A percentile compares a stretch with the other conserved stretches of the same genome.
Conservation (phyloP, 768 basidiomycete genomes). For the Suillus hirtellus region DNA sequence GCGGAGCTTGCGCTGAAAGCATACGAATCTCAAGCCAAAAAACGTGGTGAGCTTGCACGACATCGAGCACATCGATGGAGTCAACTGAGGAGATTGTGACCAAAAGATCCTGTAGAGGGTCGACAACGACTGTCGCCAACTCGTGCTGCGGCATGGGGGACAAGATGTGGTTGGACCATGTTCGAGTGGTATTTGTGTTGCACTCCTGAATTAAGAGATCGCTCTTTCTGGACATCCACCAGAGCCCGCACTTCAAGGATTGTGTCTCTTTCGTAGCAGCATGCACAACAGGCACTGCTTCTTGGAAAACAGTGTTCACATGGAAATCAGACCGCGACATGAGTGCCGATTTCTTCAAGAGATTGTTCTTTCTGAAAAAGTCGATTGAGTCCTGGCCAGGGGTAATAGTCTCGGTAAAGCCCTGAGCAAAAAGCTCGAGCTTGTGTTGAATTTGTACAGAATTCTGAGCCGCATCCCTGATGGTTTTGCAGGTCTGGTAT, state of each 20-base stretch:
- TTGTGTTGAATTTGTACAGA: not conserved
- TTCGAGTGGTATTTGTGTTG: not conserved
- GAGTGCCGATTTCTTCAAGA: not conserved
- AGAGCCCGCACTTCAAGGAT: not conserved
- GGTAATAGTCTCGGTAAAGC: not conserved
- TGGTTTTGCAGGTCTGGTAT: not conserved
- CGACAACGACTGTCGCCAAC: not conserved
- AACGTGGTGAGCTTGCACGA: not conserved
- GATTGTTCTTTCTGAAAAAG: not conserved
- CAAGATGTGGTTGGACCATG: not conserved
- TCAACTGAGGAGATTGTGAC: not conserved
- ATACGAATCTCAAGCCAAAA: not conserved
- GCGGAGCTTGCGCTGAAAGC: not conserved
- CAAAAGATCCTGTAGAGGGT: constrained; percentile 1
- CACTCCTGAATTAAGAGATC: not conserved
- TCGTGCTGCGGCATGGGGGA: too few relatives aligned
- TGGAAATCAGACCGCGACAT: not conserved
- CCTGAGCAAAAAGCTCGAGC: not conserved
- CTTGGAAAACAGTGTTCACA: not conserved
- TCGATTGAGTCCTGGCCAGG: not conserved
- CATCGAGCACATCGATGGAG: not conserved
- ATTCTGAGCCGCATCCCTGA: not conserved
- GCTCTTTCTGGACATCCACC: not conserved
- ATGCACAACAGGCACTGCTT: not conserved
- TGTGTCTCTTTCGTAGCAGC: not conserved